Evolutionary conservation across 139 green algal genomes (phyloP).

Genomic region (Raphidocelis subcapitata): DNA sequence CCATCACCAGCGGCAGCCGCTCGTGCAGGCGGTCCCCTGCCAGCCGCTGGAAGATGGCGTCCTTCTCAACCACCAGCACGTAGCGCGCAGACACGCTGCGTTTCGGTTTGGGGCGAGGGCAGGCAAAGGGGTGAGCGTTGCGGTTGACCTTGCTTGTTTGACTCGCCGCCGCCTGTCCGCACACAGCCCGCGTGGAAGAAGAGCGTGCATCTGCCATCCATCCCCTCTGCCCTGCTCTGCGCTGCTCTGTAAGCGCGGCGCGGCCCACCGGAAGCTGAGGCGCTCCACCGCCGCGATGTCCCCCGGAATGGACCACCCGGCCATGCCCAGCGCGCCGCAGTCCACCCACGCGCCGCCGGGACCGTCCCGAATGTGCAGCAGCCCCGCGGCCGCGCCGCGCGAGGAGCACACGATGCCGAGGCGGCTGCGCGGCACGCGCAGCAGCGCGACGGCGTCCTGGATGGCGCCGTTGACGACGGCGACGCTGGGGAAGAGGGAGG

Average conservation of each 20-base stretch:
- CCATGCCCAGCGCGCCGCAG: slow-evolving; percentile 34
- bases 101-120: background rate
- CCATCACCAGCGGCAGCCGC: slow-evolving; percentile 50
- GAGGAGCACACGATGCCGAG: slow-evolving; percentile 65
- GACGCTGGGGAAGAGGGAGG: slow-evolving; percentile 40
- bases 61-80: slow-evolving; percentile 83
- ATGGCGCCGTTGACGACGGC: slow-evolving; percentile 59
- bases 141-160: no score
- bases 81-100: slow-evolving; percentile 5
- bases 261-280: slow-evolving; percentile 36
- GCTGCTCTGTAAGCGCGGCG: background rate
- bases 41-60: slow-evolving; percentile 80
- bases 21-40: slow-evolving; percentile 55
- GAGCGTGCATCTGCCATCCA: no score
- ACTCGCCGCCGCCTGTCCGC: no score
- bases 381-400: slow-evolving; percentile 66
- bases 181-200: no score
- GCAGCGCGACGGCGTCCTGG: slow-evolving; percentile 52
- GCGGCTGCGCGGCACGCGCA: slow-evolving; percentile 54
- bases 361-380: slow-evolving; percentile 49
- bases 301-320: slow-evolving; percentile 49
- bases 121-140: background rate
- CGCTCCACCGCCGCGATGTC: slow-evolving; percentile 46
- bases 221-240: no score
- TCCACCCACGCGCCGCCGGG: slow-evolving; percentile 43